A percentile compares a stretch with the other conserved stretches of the same genome.
Evolutionary conservation across 2,329 filamentous ascomycete species (phyloP).

Genomic region (Aspergillus melleus): DNA sequence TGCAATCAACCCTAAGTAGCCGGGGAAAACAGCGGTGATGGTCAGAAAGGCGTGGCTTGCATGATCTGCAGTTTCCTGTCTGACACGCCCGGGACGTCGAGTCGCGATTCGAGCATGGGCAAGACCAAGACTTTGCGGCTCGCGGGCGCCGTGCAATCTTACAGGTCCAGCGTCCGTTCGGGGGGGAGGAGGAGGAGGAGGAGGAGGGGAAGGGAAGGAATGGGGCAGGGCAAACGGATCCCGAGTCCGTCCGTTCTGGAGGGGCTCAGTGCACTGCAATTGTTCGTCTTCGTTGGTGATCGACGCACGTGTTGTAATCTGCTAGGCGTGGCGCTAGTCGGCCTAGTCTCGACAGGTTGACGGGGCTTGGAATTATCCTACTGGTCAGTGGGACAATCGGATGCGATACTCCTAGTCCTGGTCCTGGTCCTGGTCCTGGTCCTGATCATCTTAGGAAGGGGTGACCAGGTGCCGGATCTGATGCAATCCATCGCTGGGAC

Average conservation of each 20-base stretch:
- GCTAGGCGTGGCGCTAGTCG: neutral
- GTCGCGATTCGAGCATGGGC: neutral
- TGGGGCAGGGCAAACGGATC: neutral
- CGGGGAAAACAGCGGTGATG: slow-evolving; percentile 10
- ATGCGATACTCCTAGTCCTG: neutral
- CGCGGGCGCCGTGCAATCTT: neutral
- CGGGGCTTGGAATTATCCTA: neutral
- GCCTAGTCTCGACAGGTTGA: neutral
- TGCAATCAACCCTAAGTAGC: neutral
- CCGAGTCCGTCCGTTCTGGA: neutral
- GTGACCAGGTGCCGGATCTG: neutral
- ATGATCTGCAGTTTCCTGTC: slow-evolving; percentile 4
- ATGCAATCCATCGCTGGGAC: neutral
- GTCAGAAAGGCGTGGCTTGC: neutral
- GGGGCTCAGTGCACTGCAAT: neutral
- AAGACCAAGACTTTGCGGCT: slow-evolving; percentile 8
- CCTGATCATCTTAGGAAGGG: too few species aligned
- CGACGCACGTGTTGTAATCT: neutral
- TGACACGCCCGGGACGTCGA: neutral
- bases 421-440: neutral
- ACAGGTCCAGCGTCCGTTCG: neutral
- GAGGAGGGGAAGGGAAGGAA: neutral
- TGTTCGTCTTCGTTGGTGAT: neutral
- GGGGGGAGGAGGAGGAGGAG: neutral
- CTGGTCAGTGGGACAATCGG: neutral